Evolutionary conservation across 2,329 filamentous ascomycete species (phyloP), one percentile per base, ranked within the genome.

Genomic region (Sporothrix euskadiensis): DNA sequence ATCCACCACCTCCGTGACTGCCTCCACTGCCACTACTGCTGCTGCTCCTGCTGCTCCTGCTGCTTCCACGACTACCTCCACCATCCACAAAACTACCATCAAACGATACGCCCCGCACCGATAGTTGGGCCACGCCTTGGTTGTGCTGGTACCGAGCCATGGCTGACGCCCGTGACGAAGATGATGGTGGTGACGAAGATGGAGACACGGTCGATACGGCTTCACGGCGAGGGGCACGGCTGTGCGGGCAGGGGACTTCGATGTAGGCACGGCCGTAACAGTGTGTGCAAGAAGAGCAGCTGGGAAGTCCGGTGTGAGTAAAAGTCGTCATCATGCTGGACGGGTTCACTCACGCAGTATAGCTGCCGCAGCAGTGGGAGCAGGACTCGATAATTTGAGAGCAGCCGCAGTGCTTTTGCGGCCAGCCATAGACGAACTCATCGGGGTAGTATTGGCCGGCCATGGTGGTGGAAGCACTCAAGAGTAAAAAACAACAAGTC

Each of bases 401-500:
- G 10, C 76, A 77, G 3, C 76, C 76, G 22, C 76, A 77, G 32
- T 57, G 44, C 22, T 74, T 76, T 10, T 19, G 56, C 3, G 75
- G 73, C 74, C 74, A 77, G 4, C 75, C 75, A 22, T 71, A 73
- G 44, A 77, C 75, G 57, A 76, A 75, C 14, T 77, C 76, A 47
- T 74, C 74, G 9, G 66, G 10, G 1, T 68, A 69, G 47, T 54
- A 26, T 14, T n/a, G 57, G 9, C 47, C 14, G 1, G 52, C 22
- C 74, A 75, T 76, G 41, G 2, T 71, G 16, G 19, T 39, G 39
- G n/a, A 59, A 26, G 26, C 26, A 26, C 26, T 26, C 2, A 26
- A 2, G 26, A 26, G 26, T 26, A 26, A 26, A 26, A 26, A 26
- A 26, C 2, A 8, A 35, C 35, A 35, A 35, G 35, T 35, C 35